A percentile compares a stretch with the other conserved stretches of the same genome.
Evolutionary conservation across 2,329 filamentous ascomycete genomes (phyloP).

Genomic region (Ustilaginoidea virens): DNA sequence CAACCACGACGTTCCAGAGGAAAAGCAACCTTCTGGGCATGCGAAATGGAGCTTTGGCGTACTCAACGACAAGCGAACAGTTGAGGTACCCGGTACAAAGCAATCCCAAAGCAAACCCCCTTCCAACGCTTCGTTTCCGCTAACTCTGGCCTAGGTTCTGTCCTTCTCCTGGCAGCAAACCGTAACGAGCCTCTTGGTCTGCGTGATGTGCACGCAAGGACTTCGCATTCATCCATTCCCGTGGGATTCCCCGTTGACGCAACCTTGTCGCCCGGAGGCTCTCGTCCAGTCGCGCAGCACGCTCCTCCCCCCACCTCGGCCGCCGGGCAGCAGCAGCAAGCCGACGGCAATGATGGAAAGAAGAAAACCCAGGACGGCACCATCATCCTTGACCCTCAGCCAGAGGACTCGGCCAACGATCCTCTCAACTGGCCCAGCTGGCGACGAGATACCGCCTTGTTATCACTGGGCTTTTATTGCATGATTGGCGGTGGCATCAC

Average conservation of each 20-base stretch:
- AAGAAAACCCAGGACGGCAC: slow-evolving; percentile 71
- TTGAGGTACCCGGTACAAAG: slow-evolving; percentile 6
- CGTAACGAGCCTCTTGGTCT: slow-evolving; percentile 8
- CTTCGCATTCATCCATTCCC: slow-evolving; percentile 32
- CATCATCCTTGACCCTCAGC: slow-evolving; percentile 82
- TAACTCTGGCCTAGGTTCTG: slow-evolving; percentile 8
- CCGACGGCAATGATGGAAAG: slow-evolving; percentile 24
- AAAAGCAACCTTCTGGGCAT: slow-evolving; percentile 1
- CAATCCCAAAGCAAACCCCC: too few species aligned
- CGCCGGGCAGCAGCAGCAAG: too few species aligned
- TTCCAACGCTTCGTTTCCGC: too few species aligned
- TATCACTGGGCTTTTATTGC: slow-evolving; percentile 82
- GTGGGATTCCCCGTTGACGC: slow-evolving; percentile 24
- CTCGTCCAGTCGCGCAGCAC: slow-evolving; percentile 6
- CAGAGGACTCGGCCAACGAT: slow-evolving; percentile 80
- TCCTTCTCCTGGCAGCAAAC: slow-evolving; percentile 7
- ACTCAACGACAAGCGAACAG: slow-evolving; percentile 5
- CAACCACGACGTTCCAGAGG: neutral
- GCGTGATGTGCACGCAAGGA: slow-evolving; percentile 5
- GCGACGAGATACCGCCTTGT: slow-evolving; percentile 62
- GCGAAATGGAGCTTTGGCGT: slow-evolving; percentile 6
- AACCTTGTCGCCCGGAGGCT: slow-evolving; percentile 14
- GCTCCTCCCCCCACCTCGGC: slow-evolving; percentile 4
- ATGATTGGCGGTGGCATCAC: slow-evolving; percentile 91
- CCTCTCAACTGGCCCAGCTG: slow-evolving; percentile 82